Evolutionary conservation across 371 early-diverging fungal genomes (phyloP).

Genomic region (Entomophthora muscae): DNA sequence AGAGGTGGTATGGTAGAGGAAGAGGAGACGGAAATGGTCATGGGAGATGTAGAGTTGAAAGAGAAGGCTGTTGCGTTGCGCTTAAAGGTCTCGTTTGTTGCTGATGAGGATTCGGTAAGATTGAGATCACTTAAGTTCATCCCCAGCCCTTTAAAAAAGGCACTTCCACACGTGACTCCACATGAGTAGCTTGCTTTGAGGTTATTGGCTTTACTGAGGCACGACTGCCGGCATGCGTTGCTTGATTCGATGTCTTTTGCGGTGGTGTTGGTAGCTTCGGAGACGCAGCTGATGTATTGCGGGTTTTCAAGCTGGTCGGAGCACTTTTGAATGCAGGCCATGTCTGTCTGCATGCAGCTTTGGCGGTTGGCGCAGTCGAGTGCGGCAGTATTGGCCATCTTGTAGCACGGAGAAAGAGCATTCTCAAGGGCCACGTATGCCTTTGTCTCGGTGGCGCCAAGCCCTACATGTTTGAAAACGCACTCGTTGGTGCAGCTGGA

Average conservation of each 20-base stretch:
- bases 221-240: neutral
- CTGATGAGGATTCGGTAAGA: too few relatives aligned
- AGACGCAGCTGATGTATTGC: neutral
- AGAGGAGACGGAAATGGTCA: too few relatives aligned
- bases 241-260: neutral
- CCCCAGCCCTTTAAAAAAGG: neutral
- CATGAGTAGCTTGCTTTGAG: neutral
- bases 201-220: neutral
- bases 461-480: neutral
- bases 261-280: neutral
- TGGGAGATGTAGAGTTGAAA: too few relatives aligned
- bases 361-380: neutral
- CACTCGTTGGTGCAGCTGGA: neutral
- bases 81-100: too few relatives aligned
- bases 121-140: neutral
- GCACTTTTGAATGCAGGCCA: neutral
- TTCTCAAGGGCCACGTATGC: neutral
- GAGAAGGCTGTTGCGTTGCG: too few relatives aligned
- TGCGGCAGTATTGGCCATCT: neutral
- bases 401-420: neutral
- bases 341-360: neutral
- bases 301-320: constrained; percentile 1
- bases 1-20: too few relatives aligned
- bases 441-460: neutral
- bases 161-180: neutral